Percentiles rank a stretch among this genome's conserved stretches.
Conservation (phyloP, 441 rosid species). For the Flueggea neowawraea region DNA sequence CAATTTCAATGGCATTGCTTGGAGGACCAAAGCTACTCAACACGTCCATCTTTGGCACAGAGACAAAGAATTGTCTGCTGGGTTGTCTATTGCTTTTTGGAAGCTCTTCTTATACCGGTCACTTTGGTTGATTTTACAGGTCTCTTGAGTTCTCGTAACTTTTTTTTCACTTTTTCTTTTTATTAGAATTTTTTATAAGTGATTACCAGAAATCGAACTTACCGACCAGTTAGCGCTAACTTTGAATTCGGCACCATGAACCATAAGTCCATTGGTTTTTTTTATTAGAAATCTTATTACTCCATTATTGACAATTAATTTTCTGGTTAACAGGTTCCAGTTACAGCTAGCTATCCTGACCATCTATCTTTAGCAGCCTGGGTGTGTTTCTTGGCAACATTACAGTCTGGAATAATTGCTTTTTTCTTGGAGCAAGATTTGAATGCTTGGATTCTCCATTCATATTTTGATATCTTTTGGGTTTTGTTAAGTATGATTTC, state of each 20-base stretch:
- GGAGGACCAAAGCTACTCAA: constrained; percentile 66
- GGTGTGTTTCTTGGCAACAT: constrained; percentile 54
- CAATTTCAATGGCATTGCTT: constrained; percentile 65
- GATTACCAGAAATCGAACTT: no score
- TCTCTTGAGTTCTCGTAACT: not conserved
- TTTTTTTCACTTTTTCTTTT: no score
- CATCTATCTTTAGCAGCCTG: constrained; percentile 50
- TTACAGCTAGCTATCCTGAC: constrained; percentile 44
- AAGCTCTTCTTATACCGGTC: constrained; percentile 65
- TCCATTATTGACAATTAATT: no score
- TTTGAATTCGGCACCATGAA: no score
- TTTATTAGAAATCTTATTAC: no score
- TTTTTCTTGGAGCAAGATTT: constrained; percentile 34
- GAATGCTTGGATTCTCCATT: constrained; percentile 38
- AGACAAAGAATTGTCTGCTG: constrained; percentile 37
- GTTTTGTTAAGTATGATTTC: no score
- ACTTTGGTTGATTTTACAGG: constrained; percentile 54
- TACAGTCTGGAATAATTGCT: constrained; percentile 44
- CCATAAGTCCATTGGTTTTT: no score
- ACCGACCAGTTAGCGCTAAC: no score
- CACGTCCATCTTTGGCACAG: constrained; percentile 19
- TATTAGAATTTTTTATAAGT: no score
- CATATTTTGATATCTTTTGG: constrained; percentile 19
- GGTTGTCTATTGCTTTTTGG: constrained; percentile 54
- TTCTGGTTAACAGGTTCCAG: constrained; percentile 30